Conservation (phyloP, 192 early-diverging fungal species). For the Umbelopsis isabellina region DNA sequence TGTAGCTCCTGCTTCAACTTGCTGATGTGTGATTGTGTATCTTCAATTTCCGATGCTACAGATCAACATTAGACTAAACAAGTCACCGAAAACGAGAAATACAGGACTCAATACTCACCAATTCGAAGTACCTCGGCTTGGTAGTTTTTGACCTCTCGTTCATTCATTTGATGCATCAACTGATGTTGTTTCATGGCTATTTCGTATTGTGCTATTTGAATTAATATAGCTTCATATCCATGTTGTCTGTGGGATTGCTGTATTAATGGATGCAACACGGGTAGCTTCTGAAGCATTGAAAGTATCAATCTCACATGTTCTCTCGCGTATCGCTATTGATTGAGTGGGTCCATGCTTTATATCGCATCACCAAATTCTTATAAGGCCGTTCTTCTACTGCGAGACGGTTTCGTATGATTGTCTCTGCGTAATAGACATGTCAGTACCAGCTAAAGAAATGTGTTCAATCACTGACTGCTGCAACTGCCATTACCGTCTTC, state of each 20-base stretch:
- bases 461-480: too few species aligned
- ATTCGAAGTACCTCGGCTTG: slow-evolving; percentile 34
- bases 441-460: neutral
- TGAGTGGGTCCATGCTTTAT: slow-evolving; percentile 14
- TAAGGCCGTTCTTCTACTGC: slow-evolving; percentile 7
- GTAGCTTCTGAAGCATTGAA: neutral
- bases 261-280: neutral
- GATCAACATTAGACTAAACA: neutral
- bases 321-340: slow-evolving; percentile 8
- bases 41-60: slow-evolving; percentile 39
- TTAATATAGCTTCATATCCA: slow-evolving; percentile 39
- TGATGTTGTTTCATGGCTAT: slow-evolving; percentile 49
- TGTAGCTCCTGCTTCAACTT: slow-evolving; percentile 46
- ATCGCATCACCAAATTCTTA: slow-evolving; percentile 10
- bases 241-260: slow-evolving; percentile 22
- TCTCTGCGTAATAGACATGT: neutral
- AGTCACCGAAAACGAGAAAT: too few species aligned
- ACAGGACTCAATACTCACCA: slow-evolving; percentile 28
- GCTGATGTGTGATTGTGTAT: slow-evolving; percentile 45
- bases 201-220: slow-evolving; percentile 51
- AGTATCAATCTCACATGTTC: neutral
- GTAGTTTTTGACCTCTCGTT: slow-evolving; percentile 50
- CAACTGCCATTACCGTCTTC: too few species aligned
- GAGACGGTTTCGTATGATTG: slow-evolving; percentile 22
- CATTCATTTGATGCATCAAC: slow-evolving; percentile 57